Evolutionary conservation across 106 monocot species (phyloP), one percentile per base, ranked within the genome.

Genomic region (Apostasia ramifera): DNA sequence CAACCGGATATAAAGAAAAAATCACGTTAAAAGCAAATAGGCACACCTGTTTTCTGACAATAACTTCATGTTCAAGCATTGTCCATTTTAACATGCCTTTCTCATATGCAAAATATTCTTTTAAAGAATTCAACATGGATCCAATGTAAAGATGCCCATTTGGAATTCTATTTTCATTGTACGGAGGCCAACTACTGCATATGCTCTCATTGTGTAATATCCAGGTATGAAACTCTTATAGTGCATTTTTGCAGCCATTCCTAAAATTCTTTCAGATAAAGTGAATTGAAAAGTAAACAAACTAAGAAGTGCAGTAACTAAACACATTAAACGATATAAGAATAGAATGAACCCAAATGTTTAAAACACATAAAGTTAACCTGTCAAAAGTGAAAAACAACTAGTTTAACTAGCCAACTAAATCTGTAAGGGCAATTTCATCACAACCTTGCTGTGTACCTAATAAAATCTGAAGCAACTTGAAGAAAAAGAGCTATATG

Each of bases 51-150:
- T 81, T 79, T 72, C 70, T 83, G 72, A 93, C 89, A 55, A 73
- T 84, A 59, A 81, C 79, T 70, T 93, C 89, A 81, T 93, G 93
- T 69, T 78, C 77, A 70, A 93, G 86, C 80, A 93, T 89, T 44
- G 72, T 86, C 47, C 77, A 71, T 72, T 76, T 89, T 14, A 93
- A 57, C 62, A 70, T 68, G 66, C 89, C 83, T 77, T 77, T 86
- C 46, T 86, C 89, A 76, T 69, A 71, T 26, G 78, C 85, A 14
- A 65, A 69, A 62, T 77, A 87, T 43, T 72, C 75, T 61, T 71
- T 70, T 6, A 57, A 9, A 44, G 40, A 49, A 57, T 15, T 77
- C 41, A 53, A 49, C 41, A 26, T 60, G 60, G 54, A 76, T 54
- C 15, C 66, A 79, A 47, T 69, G 51, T 73, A 69, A 11, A 71